Percentiles rank a stretch among this genome's conserved stretches.
These are phyloP conservation scores for Phytophthora constricta DNA, from an alignment of 352 stramenopile species.

Conservation along the genomic window DNA sequence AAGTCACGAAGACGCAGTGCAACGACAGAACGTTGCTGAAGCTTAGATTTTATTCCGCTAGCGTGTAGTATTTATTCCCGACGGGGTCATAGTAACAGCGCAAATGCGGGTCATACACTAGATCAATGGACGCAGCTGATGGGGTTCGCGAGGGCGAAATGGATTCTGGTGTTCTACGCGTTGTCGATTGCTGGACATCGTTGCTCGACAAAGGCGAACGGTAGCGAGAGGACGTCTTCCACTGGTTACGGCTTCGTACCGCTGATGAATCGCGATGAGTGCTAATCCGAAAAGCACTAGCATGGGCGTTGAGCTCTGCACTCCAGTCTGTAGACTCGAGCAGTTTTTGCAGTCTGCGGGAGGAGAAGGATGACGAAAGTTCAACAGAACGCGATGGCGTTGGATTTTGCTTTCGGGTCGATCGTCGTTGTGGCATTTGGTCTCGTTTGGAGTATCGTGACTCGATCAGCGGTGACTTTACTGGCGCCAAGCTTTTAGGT, in stretches of 20 bases:
- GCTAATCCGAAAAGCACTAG: background rate
- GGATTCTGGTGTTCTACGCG: constrained; percentile 5
- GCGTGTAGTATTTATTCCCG: constrained; percentile 87
- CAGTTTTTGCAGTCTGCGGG: constrained; percentile 54
- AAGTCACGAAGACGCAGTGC: background rate
- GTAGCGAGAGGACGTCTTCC: background rate
- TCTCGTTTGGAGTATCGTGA: background rate
- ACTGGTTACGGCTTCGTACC: background rate
- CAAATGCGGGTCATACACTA: constrained; percentile 86
- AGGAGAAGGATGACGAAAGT: constrained; percentile 45
- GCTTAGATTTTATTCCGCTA: constrained; percentile 58
- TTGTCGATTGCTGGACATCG: background rate
- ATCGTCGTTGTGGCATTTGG: constrained; percentile 5
- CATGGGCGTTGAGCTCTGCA: constrained; percentile 32
- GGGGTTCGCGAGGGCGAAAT: constrained; percentile 10
- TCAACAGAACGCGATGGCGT: constrained; percentile 5
- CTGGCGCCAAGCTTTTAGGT: constrained; percentile 6
- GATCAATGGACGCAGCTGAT: constrained; percentile 54
- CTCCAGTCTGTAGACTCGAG: constrained; percentile 80
- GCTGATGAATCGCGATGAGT: background rate
- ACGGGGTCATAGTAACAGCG: constrained; percentile 86
- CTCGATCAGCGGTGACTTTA: constrained; percentile 23
- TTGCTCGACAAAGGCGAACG: background rate
- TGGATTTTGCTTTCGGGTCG: background rate
- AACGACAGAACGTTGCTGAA: background rate